A percentile compares a stretch with the other conserved stretches of the same genome.
Evolutionary conservation across 2,329 filamentous ascomycete species (phyloP).

Genomic region (Xylariaceae sp.): DNA sequence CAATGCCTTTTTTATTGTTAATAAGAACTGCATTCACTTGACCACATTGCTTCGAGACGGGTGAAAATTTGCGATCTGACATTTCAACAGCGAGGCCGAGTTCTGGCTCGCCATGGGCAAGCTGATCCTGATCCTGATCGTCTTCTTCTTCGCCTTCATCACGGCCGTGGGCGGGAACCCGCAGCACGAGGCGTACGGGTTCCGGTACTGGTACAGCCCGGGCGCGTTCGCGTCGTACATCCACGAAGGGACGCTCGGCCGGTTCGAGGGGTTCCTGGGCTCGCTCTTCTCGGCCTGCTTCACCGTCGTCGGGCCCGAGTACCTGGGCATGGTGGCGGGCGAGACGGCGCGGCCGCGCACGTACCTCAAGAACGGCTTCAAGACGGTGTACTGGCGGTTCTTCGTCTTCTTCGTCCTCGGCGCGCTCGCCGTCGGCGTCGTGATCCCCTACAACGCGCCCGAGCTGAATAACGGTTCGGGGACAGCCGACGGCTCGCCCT

Average conservation of each 20-base stretch:
- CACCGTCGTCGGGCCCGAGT: slow-evolving; percentile 57
- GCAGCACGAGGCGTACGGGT: slow-evolving; percentile 60
- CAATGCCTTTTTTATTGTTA: too few species aligned
- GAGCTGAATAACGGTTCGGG: slow-evolving; percentile 45
- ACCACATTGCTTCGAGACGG: neutral
- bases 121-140: slow-evolving; percentile 58
- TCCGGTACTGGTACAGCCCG: slow-evolving; percentile 59
- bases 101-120: slow-evolving; percentile 63
- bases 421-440: slow-evolving; percentile 56
- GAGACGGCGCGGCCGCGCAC: slow-evolving; percentile 54
- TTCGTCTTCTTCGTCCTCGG: slow-evolving; percentile 62
- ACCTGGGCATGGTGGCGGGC: slow-evolving; percentile 45
- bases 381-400: slow-evolving; percentile 61
- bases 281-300: slow-evolving; percentile 53
- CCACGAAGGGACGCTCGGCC: slow-evolving; percentile 55
- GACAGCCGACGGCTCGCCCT: slow-evolving; percentile 49
- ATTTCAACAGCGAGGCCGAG: slow-evolving; percentile 59
- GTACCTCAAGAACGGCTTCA: slow-evolving; percentile 58
- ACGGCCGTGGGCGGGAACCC: slow-evolving; percentile 77
- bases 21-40: neutral
- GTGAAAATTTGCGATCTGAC: slow-evolving; percentile 34
- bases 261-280: slow-evolving; percentile 59
- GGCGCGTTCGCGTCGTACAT: slow-evolving; percentile 59
- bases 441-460: slow-evolving; percentile 57
- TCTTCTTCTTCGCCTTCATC: slow-evolving; percentile 72